Evolutionary conservation across 1,284 basidiomycete species (phyloP), one percentile per base, ranked within the genome.

Genomic region (Erythrobasidium hasegawianum): DNA sequence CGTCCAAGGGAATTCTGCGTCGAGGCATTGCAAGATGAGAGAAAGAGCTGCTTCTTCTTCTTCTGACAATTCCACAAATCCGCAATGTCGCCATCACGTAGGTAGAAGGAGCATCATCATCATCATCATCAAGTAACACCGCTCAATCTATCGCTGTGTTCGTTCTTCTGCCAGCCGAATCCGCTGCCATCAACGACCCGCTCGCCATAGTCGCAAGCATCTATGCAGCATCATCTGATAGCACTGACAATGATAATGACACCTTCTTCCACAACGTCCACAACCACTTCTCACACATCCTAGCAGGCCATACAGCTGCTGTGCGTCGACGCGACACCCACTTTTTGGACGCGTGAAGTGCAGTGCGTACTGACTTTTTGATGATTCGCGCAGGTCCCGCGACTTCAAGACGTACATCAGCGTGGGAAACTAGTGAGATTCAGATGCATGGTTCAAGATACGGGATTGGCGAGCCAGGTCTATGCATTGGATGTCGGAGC

Each of bases 381-480:
- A 8, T n/a, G n/a, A n/a, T n/a, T n/a, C n/a, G 13, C n/a, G 5
- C n/a, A 59, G 61, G 59, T 64, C 24, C 61, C 67, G 20, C 27
- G 13, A 39, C 22, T 64, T 16, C 54, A 68, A 27, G 33, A 64
- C 29, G 56, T 54, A 26, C 57, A 53, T 26, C 18, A 39, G 16
- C 33, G 50, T 26, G 64, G 57, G 20, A 68, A 64, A 4, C 68
- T 78, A 22, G 76, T 77, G 4, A 67, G 73, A 16, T 77, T 76
- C 68, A 70, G 76, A 2, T 74, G 73, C 41, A 78, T 78, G 77
- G 72, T 78, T 5, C 76, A 77, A 64, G 77, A 78, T 68, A 76
- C 77, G 0, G 76, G 75, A 3, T 69, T 75, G 13, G 76, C 75
- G 2, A 74, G 70, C 9, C 76, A 77, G 55, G 72, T 77, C 22